Evolutionary conservation across 768 basidiomycete species (phyloP).

Genomic region (Pisolithus microcarpus): DNA sequence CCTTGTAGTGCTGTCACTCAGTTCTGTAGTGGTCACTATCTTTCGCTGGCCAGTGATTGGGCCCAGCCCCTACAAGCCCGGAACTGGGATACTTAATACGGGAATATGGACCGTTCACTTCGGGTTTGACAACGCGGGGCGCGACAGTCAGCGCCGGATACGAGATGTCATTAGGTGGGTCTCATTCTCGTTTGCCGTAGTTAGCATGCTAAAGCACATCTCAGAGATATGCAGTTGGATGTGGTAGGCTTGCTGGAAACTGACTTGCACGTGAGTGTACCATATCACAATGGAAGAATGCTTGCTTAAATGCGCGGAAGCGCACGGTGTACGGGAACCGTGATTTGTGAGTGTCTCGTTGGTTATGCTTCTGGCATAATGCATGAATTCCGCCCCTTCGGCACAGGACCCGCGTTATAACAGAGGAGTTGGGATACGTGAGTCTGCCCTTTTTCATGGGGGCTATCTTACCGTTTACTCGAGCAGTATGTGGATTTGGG

Average conservation of each 20-base stretch:
- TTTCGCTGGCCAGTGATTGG: slow-evolving; percentile 44
- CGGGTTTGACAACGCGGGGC: slow-evolving; percentile 44
- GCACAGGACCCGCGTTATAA: slow-evolving; percentile 62
- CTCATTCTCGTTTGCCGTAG: slow-evolving; percentile 26
- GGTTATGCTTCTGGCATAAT: not conserved
- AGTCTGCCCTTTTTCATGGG: slow-evolving; percentile 20
- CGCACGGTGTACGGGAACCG: slow-evolving; percentile 76
- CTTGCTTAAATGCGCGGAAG: slow-evolving; percentile 26
- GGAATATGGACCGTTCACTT: slow-evolving; percentile 95
- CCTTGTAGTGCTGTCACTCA: slow-evolving; percentile 35
- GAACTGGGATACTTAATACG: slow-evolving; percentile 62
- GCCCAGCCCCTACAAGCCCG: slow-evolving; percentile 54
- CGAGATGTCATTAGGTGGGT: slow-evolving; percentile 50
- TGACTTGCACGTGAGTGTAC: slow-evolving; percentile 63
- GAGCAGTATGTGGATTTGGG: slow-evolving; percentile 79
- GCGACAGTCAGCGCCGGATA: slow-evolving; percentile 28
- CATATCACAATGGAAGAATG: not conserved
- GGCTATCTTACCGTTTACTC: slow-evolving; percentile 4
- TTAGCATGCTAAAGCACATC: not conserved
- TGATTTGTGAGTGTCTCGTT: slow-evolving; percentile 51
- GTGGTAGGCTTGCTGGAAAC: slow-evolving; percentile 82
- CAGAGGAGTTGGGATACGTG: slow-evolving; percentile 78
- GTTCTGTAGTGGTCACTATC: slow-evolving; percentile 47
- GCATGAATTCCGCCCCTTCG: slow-evolving; percentile 2
- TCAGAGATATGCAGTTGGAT: slow-evolving; percentile 77